Evolutionary conservation across 148 eudicot species (phyloP), one percentile per base, ranked within the genome.

Genomic region (Spergularia bocconei): DNA sequence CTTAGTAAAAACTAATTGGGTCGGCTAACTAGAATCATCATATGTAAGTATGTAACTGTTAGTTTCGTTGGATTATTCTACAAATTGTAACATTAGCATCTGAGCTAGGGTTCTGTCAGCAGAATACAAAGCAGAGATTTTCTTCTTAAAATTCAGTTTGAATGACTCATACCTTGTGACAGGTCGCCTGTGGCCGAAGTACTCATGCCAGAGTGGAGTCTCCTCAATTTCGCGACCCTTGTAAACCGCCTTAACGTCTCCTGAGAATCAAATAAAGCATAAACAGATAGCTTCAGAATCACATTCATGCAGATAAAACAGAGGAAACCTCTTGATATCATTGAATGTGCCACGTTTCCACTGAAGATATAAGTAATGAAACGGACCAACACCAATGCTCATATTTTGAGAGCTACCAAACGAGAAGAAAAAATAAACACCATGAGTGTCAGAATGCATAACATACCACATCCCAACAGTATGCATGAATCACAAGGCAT

Each of bases 391-490:
- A 60, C 51, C 44, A 52, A 2, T 19, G 16, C 13, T 50, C 14
- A 51, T 67, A 51, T 25, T 48, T 23, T 12, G 60, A 63, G 53
- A 52, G 25, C 65, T 47, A 53, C 44, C n/a, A n/a, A n/a, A n/a
- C n/a, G n/a, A n/a, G n/a, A n/a, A n/a, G n/a, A n/a, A n/a, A n/a
- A n/a, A n/a, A n/a, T n/a, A n/a, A n/a, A n/a, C n/a, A n/a, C n/a
- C n/a, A 19, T 23, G 17, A 44, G 14, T 23, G 53, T 29, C 13
- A 3, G 0, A 56, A 61, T 70, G 55, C 13, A 71, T 47, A 19
- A 79, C 86, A 71, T 91, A 94, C 98, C 97, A 94, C 79, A 83
- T 94, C 98, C 98, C 98, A 94, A 79, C 97, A 94, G 84, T 94
- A 94, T 8, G 98, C 98, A 85, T n/a, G n/a, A n/a, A n/a, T n/a